Evolutionary conservation across 164 flowering plant genomes (phyloP).

Genomic region (Kalanchoe fedtschenkoi): DNA sequence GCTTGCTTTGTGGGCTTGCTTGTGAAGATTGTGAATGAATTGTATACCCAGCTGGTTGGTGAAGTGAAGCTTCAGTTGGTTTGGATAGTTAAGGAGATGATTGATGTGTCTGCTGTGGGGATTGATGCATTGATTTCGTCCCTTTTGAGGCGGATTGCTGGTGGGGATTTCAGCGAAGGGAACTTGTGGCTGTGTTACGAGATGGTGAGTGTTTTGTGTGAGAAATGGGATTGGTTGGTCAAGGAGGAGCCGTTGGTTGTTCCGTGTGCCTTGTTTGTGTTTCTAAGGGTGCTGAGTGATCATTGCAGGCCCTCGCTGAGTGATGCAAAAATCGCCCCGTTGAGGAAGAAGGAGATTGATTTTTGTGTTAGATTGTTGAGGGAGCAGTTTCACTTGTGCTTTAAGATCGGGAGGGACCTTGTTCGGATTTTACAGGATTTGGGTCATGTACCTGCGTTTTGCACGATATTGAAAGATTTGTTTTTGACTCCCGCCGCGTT

Average conservation of each 20-base stretch:
- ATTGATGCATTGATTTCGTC: slow-evolving; percentile 44
- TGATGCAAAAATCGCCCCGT: slow-evolving; percentile 22
- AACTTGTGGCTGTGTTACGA: slow-evolving; percentile 69
- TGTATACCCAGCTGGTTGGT: slow-evolving; percentile 41
- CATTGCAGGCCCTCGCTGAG: slow-evolving; percentile 33
- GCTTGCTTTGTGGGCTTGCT: slow-evolving; percentile 30
- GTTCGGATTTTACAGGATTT: slow-evolving; percentile 60
- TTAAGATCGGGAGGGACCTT: slow-evolving; percentile 76
- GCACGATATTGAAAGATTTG: slow-evolving; percentile 58
- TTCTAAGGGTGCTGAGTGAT: slow-evolving; percentile 57
- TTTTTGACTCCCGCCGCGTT: slow-evolving; percentile 38
- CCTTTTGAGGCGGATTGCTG: slow-evolving; percentile 60
- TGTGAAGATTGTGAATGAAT: slow-evolving; percentile 29
- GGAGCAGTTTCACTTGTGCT: slow-evolving; percentile 50
- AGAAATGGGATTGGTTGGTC: slow-evolving; percentile 45
- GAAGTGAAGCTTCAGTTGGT: slow-evolving; percentile 39
- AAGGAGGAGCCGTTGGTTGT: slow-evolving; percentile 43
- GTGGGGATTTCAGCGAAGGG: slow-evolving; percentile 66
- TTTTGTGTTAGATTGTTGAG: slow-evolving; percentile 66
- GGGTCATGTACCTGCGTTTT: slow-evolving; percentile 60
- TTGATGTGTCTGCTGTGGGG: slow-evolving; percentile 45
- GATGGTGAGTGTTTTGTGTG: slow-evolving; percentile 31
- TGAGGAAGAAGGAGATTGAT: slow-evolving; percentile 49
- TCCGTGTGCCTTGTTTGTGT: slow-evolving; percentile 42
- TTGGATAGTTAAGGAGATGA: slow-evolving; percentile 41